phyloP scores from a whole-genome alignment of 495 filamentous ascomycete genomes.

The Penicillium tannophilum region DNA sequence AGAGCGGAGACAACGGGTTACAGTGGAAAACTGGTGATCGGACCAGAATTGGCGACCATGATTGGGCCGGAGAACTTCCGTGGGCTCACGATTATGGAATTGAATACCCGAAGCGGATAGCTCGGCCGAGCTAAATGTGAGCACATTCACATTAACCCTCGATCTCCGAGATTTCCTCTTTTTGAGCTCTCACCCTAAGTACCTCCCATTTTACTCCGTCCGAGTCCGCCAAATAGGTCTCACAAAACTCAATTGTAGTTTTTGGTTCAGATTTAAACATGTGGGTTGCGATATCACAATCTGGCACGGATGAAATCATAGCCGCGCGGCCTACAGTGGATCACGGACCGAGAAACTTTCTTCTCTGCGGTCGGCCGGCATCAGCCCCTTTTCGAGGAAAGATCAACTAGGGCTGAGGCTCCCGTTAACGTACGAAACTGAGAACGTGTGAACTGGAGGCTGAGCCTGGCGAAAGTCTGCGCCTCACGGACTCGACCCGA shows the following conservation, averaged over 20 bases:
- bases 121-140: slow-evolving; percentile 1
- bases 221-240: background rate
- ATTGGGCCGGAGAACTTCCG: slow-evolving; percentile 1
- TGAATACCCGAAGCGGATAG: background rate
- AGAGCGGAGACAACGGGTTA: background rate
- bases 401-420: slow-evolving; percentile 26
- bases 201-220: background rate
- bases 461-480: slow-evolving; percentile 18
- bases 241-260: background rate
- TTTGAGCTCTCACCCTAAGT: background rate
- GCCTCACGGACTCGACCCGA: slow-evolving; percentile 9
- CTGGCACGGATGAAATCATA: slow-evolving; percentile 13
- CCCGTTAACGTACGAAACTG: background rate
- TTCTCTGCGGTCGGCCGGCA: background rate
- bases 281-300: background rate
- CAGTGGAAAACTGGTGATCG: background rate
- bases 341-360: slow-evolving; percentile 24
- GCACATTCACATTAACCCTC: background rate
- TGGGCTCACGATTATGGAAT: background rate
- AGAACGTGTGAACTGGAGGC: slow-evolving; percentile 17
- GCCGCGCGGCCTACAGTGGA: slow-evolving; percentile 19
- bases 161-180: background rate
- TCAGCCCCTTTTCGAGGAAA: slow-evolving; percentile 16
- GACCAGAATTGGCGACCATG: background rate
- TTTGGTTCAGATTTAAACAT: background rate